phyloP scores from a whole-genome alignment of 352 stramenopile species.

The Plasmopara muralis region DNA sequence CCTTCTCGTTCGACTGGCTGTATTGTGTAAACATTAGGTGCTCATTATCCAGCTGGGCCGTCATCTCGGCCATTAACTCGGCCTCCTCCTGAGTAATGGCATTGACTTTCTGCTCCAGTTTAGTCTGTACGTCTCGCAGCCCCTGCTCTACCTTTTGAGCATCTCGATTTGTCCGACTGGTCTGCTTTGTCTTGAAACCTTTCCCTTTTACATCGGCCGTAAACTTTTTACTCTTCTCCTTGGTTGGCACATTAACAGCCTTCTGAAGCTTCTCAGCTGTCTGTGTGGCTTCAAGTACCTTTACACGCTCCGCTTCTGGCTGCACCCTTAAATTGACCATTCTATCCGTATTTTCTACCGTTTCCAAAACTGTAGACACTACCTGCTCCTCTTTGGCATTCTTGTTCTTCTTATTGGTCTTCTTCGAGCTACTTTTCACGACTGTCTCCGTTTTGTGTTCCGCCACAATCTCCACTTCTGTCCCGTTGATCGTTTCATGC shows the following conservation, averaged over 20 bases:
- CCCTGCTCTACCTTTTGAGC: slow-evolving; percentile 17
- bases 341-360: slow-evolving; percentile 12
- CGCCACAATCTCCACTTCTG: slow-evolving; percentile 8
- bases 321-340: slow-evolving; percentile 12
- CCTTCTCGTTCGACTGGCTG: slow-evolving; percentile 10
- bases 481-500: slow-evolving; percentile 15
- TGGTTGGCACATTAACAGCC: slow-evolving; percentile 9
- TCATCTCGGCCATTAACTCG: slow-evolving; percentile 21
- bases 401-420: slow-evolving; percentile 26
- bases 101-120: slow-evolving; percentile 22
- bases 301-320: slow-evolving; percentile 17
- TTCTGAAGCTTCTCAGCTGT: slow-evolving; percentile 18
- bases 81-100: slow-evolving; percentile 18
- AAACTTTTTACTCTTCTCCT: slow-evolving; percentile 22
- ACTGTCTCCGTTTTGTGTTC: slow-evolving; percentile 7
- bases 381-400: slow-evolving; percentile 13
- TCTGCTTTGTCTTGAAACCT: slow-evolving; percentile 13
- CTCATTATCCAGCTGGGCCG: slow-evolving; percentile 24
- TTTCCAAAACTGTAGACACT: slow-evolving; percentile 4
- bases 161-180: slow-evolving; percentile 12
- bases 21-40: slow-evolving; percentile 14
- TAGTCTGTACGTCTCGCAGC: slow-evolving; percentile 18
- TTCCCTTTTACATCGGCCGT: slow-evolving; percentile 20
- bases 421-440: slow-evolving; percentile 11
- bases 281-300: slow-evolving; percentile 10